A percentile compares a stretch with the other conserved stretches of the same genome.
These are phyloP conservation scores for Chaetomium globosum DNA, from an alignment of 2,329 filamentous ascomycete species.

Conservation along the genomic window DNA sequence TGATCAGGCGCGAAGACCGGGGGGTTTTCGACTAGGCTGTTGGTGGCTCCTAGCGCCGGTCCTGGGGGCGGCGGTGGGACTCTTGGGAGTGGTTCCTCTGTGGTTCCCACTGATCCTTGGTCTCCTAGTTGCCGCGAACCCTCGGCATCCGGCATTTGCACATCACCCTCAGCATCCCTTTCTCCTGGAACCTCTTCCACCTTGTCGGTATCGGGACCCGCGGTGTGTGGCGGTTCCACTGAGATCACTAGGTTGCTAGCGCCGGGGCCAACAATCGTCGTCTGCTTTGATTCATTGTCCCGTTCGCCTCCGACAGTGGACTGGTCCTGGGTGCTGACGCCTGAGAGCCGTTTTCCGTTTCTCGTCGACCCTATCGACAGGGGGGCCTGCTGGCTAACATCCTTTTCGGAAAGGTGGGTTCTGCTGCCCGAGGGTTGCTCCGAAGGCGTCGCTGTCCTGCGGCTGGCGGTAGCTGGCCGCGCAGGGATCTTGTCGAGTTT, in stretches of 20 bases:
- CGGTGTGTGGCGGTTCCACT: conserved; percentile 45
- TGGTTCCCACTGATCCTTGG: conserved; percentile 41
- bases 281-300: conserved; percentile 53
- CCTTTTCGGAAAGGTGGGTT: conserved; percentile 54
- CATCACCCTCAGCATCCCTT: conserved; percentile 61
- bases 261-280: conserved; percentile 42
- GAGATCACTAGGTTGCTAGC: conserved; percentile 45
- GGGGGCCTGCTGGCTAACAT: conserved; percentile 43
- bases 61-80: conserved; percentile 54
- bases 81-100: conserved; percentile 46
- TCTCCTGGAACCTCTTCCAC: conserved; percentile 37
- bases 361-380: conserved; percentile 44
- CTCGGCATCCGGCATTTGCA: conserved; percentile 67
- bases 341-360: conserved; percentile 50
- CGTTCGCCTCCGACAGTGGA: conserved; percentile 45
- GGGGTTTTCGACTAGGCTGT: conserved; percentile 47
- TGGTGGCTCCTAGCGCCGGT: conserved; percentile 46
- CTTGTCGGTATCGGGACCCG: conserved; percentile 29
- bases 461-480: conserved; percentile 57
- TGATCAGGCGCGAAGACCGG: conserved; percentile 51
- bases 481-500: conserved; percentile 61
- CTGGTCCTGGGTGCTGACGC: conserved; percentile 52
- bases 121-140: conserved; percentile 52
- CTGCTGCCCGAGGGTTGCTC: conserved; percentile 52
- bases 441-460: conserved; percentile 56